These are phyloP conservation scores for Helotiales sp. DNA, from an alignment of 2,329 filamentous ascomycete genomes.

Conservation along the genomic window DNA sequence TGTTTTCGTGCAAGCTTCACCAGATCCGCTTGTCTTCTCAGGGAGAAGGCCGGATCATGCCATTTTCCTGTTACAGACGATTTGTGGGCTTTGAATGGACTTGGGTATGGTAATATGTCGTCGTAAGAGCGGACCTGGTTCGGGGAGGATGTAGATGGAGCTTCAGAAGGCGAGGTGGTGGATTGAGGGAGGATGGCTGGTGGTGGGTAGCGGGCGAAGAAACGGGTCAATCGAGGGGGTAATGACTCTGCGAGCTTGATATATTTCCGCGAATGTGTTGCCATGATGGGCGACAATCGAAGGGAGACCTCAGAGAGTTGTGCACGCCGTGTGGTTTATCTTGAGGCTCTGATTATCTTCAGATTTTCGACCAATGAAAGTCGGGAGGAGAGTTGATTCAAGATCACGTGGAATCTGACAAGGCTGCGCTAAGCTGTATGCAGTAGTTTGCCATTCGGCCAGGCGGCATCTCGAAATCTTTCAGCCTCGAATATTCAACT, in stretches of 20 bases:
- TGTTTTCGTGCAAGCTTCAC: constrained; percentile 80
- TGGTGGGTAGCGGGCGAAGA: constrained; percentile 89
- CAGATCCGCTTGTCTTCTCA: constrained; percentile 86
- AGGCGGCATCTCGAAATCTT: too few species aligned
- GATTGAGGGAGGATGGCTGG: constrained; percentile 52
- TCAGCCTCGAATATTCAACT: too few species aligned
- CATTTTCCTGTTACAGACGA: constrained; percentile 78
- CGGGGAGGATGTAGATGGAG: constrained; percentile 41
- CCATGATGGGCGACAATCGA: constrained; percentile 15
- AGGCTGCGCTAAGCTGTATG: too few species aligned
- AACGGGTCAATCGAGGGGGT: constrained; percentile 75
- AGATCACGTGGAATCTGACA: too few species aligned
- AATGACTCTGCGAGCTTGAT: constrained; percentile 67
- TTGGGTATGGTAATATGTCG: constrained; percentile 44
- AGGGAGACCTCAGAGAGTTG: neutral
- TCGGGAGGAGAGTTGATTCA: too few species aligned
- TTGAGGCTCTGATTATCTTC: constrained; percentile 1
- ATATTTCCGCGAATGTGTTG: constrained; percentile 26
- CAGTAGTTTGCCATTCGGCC: too few species aligned
- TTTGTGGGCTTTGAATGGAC: constrained; percentile 81
- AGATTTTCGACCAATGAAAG: too few species aligned
- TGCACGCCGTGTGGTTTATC: neutral
- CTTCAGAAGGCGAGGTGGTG: constrained; percentile 31
- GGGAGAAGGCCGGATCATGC: constrained; percentile 79
- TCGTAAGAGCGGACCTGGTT: constrained; percentile 30